Evolutionary conservation across 108 stramenopile species (phyloP), one percentile per base, ranked within the genome.

Genomic region (Pseudonitzschia delicatissima): DNA sequence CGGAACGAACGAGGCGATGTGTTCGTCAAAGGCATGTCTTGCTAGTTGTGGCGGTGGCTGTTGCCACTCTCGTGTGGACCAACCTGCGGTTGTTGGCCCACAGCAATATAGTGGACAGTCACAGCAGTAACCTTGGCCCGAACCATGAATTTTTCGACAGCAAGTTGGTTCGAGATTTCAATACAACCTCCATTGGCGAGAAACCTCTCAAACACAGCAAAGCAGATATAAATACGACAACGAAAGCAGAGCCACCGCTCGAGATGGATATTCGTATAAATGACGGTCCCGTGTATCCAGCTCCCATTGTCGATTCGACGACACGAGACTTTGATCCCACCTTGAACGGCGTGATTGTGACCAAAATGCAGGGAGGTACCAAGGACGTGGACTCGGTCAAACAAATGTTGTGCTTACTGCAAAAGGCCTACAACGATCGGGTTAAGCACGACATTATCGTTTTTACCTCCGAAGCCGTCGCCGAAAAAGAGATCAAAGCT

Each of bases 351-450:
- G 77, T 82, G 4, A 76, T 82, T 66, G 82, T 58, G 1, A 74
- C 78, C 42, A 82, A 82, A 44, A 78, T 82, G 33, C 77, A 78
- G 45, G 77, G 74, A 21, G 59, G 34, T 0, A 17, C 40, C 13
- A 39, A 69, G n/a, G 28, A 66, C 2, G 25, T 42, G 12, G 26
- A 25, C 0, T 8, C 47, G 23, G 26, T 71, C 28, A 58, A 44
- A 20, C 79, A 80, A 72, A 59, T 62, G 40, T 40, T 84, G 17
- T 84, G 83, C 42, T 51, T 84, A 11, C 51, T 80, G 7, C 62
- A 37, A 21, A 32, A 25, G 0, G 83, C 79, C 0, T 84, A 84
- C 53, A 84, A 84, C 47, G 6, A 74, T 23, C 67, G 69, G 17
- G 55, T 64, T 11, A 45, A 68, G 17, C 69, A 74, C 39, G 72